These are phyloP conservation scores for Mycena indigotica DNA, from an alignment of 768 basidiomycete genomes.

Conservation along the genomic window DNA sequence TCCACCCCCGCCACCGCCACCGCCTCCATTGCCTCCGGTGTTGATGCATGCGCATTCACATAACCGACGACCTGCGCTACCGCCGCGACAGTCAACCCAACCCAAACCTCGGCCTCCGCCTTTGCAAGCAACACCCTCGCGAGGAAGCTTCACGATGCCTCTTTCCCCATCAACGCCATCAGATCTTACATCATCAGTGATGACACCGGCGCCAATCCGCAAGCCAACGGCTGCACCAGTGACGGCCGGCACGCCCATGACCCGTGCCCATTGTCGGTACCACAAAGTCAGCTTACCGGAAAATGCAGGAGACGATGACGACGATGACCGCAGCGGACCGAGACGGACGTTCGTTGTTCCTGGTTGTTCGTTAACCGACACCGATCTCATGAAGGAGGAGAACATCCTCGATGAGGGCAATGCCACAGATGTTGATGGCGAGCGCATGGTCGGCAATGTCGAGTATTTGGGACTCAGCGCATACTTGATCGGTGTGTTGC, in stretches of 20 bases:
- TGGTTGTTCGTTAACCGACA: constrained; percentile 63
- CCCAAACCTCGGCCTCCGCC: no score
- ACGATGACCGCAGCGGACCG: constrained; percentile 47
- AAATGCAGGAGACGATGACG: constrained; percentile 56
- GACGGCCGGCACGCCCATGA: constrained; percentile 50
- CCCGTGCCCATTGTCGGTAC: constrained; percentile 71
- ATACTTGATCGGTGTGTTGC: constrained; percentile 57
- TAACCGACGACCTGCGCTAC: constrained; percentile 6
- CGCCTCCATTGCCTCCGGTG: constrained; percentile 21
- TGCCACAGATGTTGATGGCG: constrained; percentile 35
- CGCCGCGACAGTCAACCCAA: no score
- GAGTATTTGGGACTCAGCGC: constrained; percentile 53
- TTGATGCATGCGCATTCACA: constrained; percentile 26
- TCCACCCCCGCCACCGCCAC: constrained; percentile 28
- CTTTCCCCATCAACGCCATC: constrained; percentile 1
- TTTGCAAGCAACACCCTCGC: constrained; percentile 7
- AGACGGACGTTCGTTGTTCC: constrained; percentile 69
- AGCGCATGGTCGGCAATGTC: constrained; percentile 46
- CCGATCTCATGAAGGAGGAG: constrained; percentile 59
- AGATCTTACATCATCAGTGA: neutral
- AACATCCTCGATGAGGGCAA: constrained; percentile 63
- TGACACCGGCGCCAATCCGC: constrained; percentile 23
- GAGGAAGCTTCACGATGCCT: no score
- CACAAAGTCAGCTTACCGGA: constrained; percentile 66
- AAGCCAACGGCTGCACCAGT: constrained; percentile 8